phyloP scores from a whole-genome alignment of 2,329 filamentous ascomycete genomes.

The Fusarium irregulare region DNA sequence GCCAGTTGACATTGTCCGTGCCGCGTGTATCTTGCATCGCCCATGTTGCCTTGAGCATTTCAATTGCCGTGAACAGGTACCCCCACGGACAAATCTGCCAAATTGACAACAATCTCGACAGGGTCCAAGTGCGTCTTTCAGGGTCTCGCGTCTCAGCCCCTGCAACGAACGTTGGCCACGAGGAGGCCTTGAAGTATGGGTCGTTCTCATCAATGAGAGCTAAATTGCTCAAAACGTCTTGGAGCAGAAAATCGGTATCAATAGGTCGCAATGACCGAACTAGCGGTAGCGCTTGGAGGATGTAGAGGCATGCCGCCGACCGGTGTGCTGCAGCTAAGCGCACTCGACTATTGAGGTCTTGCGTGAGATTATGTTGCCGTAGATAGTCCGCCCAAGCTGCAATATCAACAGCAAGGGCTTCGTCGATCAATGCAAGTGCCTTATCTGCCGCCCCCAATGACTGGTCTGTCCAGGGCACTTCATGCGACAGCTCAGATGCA shows the following conservation, averaged over 20 bases:
- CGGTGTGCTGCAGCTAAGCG: constrained; percentile 60
- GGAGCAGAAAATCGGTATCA: constrained; percentile 58
- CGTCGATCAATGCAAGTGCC: constrained; percentile 54
- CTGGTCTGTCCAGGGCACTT: constrained; percentile 49
- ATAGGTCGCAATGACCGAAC: constrained; percentile 52
- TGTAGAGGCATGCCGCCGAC: constrained; percentile 60
- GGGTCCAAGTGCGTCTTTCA: constrained; percentile 62
- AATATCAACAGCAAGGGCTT: constrained; percentile 57
- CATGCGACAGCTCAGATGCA: constrained; percentile 58
- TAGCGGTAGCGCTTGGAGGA: constrained; percentile 57
- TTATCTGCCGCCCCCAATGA: constrained; percentile 51
- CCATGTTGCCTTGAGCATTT: constrained; percentile 62
- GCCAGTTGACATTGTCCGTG: constrained; percentile 51
- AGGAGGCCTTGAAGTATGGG: constrained; percentile 68
- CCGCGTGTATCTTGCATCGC: constrained; percentile 53
- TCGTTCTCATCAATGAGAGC: constrained; percentile 60
- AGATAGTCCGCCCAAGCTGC: constrained; percentile 56
- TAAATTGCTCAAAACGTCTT: constrained; percentile 63
- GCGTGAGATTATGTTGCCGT: constrained; percentile 49
- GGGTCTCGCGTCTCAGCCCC: constrained; percentile 65
- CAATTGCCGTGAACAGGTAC: constrained; percentile 62
- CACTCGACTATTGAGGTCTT: constrained; percentile 56
- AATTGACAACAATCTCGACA: constrained; percentile 59
- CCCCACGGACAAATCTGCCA: constrained; percentile 62
- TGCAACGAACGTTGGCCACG: constrained; percentile 69